phyloP scores from a whole-genome alignment of 208 protist species.

The Porcisia deanei region DNA sequence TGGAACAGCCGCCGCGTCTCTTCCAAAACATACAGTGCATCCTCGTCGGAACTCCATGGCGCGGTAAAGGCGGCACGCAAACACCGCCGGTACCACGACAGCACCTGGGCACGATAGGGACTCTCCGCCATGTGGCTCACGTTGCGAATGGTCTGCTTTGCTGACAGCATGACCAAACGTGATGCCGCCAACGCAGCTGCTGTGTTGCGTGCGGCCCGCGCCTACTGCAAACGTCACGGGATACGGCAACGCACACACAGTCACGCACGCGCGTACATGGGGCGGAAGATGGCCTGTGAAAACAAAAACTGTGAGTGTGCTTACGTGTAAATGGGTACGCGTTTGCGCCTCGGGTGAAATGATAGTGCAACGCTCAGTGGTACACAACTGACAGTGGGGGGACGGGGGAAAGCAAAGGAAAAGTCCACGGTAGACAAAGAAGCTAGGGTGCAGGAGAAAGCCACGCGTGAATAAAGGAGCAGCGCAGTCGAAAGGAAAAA shows the following conservation, averaged over 20 bases:
- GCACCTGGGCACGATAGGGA: constrained; percentile 61
- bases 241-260: neutral
- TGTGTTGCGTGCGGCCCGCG: neutral
- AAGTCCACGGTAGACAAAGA: no score
- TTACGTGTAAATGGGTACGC: neutral
- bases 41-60: constrained; percentile 80
- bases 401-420: no score
- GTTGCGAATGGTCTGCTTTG: constrained; percentile 14
- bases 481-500: no score
- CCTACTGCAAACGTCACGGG: neutral
- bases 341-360: neutral
- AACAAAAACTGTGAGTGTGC: neutral
- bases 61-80: constrained; percentile 80
- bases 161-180: constrained; percentile 2
- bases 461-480: no score
- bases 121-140: constrained; percentile 36
- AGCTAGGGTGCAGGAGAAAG: no score
- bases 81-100: constrained; percentile 87
- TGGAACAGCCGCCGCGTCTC: constrained; percentile 81
- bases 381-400: no score
- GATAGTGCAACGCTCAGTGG: neutral
- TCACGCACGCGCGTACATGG: neutral
- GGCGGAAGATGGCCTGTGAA: neutral
- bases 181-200: neutral
- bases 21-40: constrained; percentile 86